Evolutionary conservation across 148 eudicot genomes (phyloP).

Genomic region (Fagopyrum tataricum): DNA sequence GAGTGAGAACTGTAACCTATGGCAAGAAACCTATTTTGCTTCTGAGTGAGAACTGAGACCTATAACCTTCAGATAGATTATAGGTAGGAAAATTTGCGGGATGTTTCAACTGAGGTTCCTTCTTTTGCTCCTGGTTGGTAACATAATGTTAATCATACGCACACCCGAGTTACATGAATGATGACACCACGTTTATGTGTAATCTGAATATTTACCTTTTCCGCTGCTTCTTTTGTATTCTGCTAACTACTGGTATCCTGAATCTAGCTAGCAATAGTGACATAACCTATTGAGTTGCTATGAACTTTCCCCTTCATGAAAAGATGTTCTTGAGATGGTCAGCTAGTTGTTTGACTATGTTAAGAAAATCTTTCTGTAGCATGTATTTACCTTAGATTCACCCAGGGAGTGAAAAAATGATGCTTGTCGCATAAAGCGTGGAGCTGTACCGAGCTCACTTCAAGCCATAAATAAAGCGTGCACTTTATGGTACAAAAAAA

Average conservation of each 20-base stretch:
- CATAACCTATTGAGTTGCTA: no score
- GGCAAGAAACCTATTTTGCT: not conserved
- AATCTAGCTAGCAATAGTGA: no score
- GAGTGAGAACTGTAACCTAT: not conserved
- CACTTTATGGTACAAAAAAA: no score
- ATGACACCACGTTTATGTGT: not conserved
- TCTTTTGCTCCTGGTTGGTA: not conserved
- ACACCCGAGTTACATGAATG: not conserved
- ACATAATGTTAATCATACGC: not conserved
- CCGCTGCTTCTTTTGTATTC: not conserved
- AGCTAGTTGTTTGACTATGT: no score
- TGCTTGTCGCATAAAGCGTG: no score
- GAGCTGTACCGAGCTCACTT: no score
- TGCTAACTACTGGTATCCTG: not conserved
- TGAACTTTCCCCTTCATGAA: no score
- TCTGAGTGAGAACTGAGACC: not conserved
- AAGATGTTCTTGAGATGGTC: no score
- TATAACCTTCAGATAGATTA: not conserved
- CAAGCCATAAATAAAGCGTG: no score
- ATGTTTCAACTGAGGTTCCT: not conserved
- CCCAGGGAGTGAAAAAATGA: no score
- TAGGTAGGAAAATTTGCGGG: not conserved
- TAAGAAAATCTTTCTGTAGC: no score
- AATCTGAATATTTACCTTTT: not conserved
- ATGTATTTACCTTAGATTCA: no score